Conservation (phyloP, 2,329 filamentous ascomycete species). For the Penicillium sp. region DNA sequence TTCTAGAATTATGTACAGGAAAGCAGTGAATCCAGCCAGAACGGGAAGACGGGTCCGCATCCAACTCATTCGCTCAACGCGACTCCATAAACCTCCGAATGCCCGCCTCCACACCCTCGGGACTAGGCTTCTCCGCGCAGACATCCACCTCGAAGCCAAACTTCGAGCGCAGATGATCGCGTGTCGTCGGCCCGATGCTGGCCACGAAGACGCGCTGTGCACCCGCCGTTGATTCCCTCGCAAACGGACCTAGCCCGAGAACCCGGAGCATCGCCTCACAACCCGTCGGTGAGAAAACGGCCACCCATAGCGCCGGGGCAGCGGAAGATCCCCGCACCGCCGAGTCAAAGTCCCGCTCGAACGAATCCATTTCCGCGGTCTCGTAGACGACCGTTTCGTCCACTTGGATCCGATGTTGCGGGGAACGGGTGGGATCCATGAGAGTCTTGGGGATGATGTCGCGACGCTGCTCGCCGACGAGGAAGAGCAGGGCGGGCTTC, state of each 20-base stretch:
- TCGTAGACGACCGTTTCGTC: slow-evolving; percentile 83
- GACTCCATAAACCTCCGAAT: slow-evolving; percentile 55
- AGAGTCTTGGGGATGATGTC: slow-evolving; percentile 86
- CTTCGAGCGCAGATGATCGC: slow-evolving; percentile 60
- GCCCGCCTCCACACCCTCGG: slow-evolving; percentile 70
- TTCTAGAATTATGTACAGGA: too few species aligned
- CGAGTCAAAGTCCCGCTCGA: slow-evolving; percentile 64
- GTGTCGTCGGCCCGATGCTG: slow-evolving; percentile 91
- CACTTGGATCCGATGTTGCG: slow-evolving; percentile 59
- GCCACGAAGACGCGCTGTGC: slow-evolving; percentile 57
- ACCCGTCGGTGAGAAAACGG: slow-evolving; percentile 59
- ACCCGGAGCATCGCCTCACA: slow-evolving; percentile 60
- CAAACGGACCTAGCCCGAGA: slow-evolving; percentile 40
- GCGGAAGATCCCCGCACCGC: slow-evolving; percentile 38
- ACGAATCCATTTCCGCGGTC: slow-evolving; percentile 76
- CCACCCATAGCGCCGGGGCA: slow-evolving; percentile 35
- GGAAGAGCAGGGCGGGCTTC: slow-evolving; percentile 68
- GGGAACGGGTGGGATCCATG: slow-evolving; percentile 54
- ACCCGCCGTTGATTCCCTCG: slow-evolving; percentile 1
- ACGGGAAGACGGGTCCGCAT: too few species aligned
- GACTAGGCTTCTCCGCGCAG: slow-evolving; percentile 78
- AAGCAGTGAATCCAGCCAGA: too few species aligned
- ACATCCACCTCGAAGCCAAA: slow-evolving; percentile 49
- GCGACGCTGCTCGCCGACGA: slow-evolving; percentile 83
- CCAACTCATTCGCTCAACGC: not conserved